Evolutionary conservation across 1,284 basidiomycete genomes (phyloP).

Genomic region (Cystobasidium sp.): DNA sequence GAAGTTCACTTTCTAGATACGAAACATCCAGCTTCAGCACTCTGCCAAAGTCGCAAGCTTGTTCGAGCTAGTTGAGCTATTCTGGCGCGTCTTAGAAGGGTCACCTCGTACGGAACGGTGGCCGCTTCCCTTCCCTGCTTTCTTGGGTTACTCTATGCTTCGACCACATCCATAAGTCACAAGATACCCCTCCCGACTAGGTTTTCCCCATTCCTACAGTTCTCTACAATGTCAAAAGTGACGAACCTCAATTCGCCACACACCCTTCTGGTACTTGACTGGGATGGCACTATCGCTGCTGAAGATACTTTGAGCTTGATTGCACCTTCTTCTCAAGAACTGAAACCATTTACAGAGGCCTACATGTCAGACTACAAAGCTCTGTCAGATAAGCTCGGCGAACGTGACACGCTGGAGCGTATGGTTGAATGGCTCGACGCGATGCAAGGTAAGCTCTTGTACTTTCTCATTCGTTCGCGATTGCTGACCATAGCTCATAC

Average conservation of each 20-base stretch:
- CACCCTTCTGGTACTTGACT: constrained; percentile 29
- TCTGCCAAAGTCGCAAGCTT: background rate
- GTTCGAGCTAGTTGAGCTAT: background rate
- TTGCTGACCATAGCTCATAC: too few species aligned
- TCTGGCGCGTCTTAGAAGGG: constrained; percentile 6
- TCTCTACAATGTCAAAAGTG: background rate
- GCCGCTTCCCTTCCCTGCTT: constrained; percentile 2
- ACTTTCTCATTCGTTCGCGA: too few species aligned
- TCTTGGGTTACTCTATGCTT: background rate
- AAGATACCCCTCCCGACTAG: background rate
- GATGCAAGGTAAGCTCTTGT: constrained; percentile 17
- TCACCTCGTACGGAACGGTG: background rate
- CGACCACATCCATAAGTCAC: background rate
- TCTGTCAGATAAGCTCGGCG: constrained; percentile 21
- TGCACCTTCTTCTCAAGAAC: constrained; percentile 28
- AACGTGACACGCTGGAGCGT: constrained; percentile 19
- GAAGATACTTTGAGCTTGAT: constrained; percentile 33
- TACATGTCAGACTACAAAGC: constrained; percentile 27
- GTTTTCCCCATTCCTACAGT: background rate
- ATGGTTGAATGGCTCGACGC: constrained; percentile 35
- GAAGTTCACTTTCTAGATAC: background rate
- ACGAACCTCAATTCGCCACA: constrained; percentile 23
- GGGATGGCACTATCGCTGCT: constrained; percentile 34
- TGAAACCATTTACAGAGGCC: constrained; percentile 32
- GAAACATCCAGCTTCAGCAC: background rate